Evolutionary conservation across 306 rosid species (phyloP).

Genomic region (Dicorynia guianensis): DNA sequence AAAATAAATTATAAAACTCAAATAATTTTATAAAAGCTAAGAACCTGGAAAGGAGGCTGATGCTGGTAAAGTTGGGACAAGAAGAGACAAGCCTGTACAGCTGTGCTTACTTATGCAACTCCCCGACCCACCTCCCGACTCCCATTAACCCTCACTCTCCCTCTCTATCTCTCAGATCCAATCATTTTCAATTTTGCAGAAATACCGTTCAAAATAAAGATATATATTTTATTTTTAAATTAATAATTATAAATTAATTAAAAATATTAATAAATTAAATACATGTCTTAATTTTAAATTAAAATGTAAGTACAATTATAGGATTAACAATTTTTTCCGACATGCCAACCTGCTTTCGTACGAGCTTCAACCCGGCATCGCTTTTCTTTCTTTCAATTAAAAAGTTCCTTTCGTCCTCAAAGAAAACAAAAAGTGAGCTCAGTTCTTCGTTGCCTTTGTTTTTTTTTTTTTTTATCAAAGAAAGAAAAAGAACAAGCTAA

Average conservation of each 20-base stretch:
- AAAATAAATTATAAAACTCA: too few species aligned
- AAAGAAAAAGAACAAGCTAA: too few species aligned
- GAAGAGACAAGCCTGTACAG: slow-evolving; percentile 61
- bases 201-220: too few species aligned
- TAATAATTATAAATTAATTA: too few species aligned
- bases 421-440: slow-evolving; percentile 37
- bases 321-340: too few species aligned
- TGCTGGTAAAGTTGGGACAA: slow-evolving; percentile 76
- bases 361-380: slow-evolving; percentile 49
- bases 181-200: too few species aligned
- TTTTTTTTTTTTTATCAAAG: too few species aligned
- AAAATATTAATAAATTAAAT: too few species aligned
- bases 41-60: slow-evolving; percentile 55
- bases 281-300: too few species aligned
- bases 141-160: slow-evolving; percentile 6
- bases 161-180: background rate
- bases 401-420: slow-evolving; percentile 31
- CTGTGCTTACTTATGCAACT: slow-evolving; percentile 49
- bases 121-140: slow-evolving; percentile 23
- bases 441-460: slow-evolving; percentile 1
- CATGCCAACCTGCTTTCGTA: slow-evolving; percentile 60
- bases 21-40: too few species aligned
- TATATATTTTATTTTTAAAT: too few species aligned
- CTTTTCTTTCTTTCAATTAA: slow-evolving; percentile 21
- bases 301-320: too few species aligned